Evolutionary conservation across 331 rosid species (phyloP).

Genomic region (Pyrus hybrid): DNA sequence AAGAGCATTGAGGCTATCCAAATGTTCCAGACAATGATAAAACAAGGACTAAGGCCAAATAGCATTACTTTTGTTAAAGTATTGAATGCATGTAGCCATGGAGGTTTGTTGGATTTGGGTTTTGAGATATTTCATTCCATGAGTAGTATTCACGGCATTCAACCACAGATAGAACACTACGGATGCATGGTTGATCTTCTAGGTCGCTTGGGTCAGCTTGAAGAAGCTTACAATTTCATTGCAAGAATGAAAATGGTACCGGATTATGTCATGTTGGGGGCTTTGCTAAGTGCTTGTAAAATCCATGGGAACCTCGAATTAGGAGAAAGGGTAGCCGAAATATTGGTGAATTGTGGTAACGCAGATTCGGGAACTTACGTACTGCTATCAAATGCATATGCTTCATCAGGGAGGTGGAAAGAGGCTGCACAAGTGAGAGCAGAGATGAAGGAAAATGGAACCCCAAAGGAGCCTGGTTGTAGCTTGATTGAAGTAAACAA

Average conservation of each 20-base stretch:
- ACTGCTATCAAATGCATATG: conserved; percentile 42
- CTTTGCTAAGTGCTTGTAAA: conserved; percentile 47
- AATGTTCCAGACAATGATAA: conserved; percentile 24
- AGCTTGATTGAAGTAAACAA: conserved; percentile 48
- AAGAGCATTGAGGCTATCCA: conserved; percentile 25
- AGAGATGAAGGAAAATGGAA: conserved; percentile 38
- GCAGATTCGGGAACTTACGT: conserved; percentile 44
- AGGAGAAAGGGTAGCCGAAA: conserved; percentile 41
- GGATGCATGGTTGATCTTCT: conserved; percentile 61
- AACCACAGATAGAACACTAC: conserved; percentile 41
- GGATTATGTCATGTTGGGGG: conserved; percentile 44
- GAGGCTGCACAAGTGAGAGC: conserved; percentile 30
- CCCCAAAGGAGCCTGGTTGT: conserved; percentile 47
- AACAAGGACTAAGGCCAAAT: conserved; percentile 29
- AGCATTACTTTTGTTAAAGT: conserved; percentile 36
- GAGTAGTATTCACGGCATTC: conserved; percentile 22
- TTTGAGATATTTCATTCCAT: conserved; percentile 34
- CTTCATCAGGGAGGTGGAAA: conserved; percentile 38
- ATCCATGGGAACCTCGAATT: conserved; percentile 27
- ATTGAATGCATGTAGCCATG: conserved; percentile 47
- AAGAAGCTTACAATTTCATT: conserved; percentile 39
- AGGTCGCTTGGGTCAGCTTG: conserved; percentile 33
- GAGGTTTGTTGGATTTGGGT: conserved; percentile 39
- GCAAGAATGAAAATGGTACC: conserved; percentile 22
- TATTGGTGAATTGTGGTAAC: conserved; percentile 23